Evolutionary conservation across 495 filamentous ascomycete genomes (phyloP).

Genomic region (Parmelia sp.): DNA sequence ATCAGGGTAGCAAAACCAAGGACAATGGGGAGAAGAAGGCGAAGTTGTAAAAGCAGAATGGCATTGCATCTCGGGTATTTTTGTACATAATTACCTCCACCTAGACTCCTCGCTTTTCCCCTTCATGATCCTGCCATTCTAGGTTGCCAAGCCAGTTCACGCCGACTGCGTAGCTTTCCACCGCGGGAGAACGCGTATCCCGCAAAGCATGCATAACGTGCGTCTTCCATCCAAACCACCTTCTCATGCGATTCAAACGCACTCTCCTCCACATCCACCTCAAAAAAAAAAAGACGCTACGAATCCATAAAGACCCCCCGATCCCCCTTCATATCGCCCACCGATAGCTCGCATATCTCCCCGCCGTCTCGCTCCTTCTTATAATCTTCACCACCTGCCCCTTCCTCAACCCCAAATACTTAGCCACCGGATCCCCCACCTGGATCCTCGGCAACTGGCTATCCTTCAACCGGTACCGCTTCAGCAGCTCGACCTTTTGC

Average conservation of each 20-base stretch:
- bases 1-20: constrained; percentile 22
- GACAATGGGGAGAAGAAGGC: constrained; percentile 36
- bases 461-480: constrained; percentile 92
- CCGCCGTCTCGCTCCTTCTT: constrained; percentile 60
- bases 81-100: background rate
- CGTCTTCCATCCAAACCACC: background rate
- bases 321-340: constrained; percentile 49
- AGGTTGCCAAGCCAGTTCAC: background rate
- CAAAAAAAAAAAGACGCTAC: too few relatives aligned
- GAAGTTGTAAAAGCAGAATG: constrained; percentile 32
- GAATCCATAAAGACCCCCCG: background rate
- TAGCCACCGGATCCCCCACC: constrained; percentile 81
- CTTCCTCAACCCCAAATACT: constrained; percentile 83
- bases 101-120: constrained; percentile 6
- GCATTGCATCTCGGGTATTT: constrained; percentile 13
- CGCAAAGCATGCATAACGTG: background rate
- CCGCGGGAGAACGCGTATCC: background rate
- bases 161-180: background rate
- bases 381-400: constrained; percentile 99
- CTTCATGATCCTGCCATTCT: background rate
- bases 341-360: constrained; percentile 55
- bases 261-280: background rate
- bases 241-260: background rate
- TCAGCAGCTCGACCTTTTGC: constrained; percentile 76
- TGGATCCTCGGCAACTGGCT: constrained; percentile 92